A percentile compares a stretch with the other conserved stretches of the same genome.
Evolutionary conservation across 2,329 filamentous ascomycete genomes (phyloP).

Genomic region (Apiospora saccharicola): DNA sequence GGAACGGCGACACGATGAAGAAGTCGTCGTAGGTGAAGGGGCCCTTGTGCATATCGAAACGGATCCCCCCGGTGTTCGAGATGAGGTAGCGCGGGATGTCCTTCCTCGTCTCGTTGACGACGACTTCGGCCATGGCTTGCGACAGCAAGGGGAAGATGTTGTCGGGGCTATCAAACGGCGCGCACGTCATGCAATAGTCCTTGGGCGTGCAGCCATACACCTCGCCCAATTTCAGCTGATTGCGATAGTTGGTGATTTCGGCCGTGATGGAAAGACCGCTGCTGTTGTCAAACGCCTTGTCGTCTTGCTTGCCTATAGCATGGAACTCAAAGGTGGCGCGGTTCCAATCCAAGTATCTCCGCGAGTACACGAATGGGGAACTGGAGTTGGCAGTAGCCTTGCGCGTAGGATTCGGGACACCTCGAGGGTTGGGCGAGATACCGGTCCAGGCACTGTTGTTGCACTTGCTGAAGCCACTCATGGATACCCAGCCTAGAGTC

Average conservation of each 20-base stretch:
- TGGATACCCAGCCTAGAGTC: slow-evolving; percentile 92
- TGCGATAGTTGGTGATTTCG: slow-evolving; percentile 74
- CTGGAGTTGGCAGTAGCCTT: slow-evolving; percentile 44
- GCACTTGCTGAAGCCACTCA: slow-evolving; percentile 66
- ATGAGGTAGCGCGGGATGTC: slow-evolving; percentile 75
- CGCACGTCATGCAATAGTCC: slow-evolving; percentile 82
- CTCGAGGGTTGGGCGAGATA: slow-evolving; percentile 43
- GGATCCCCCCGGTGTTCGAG: slow-evolving; percentile 87
- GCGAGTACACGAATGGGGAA: slow-evolving; percentile 64
- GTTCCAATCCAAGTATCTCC: slow-evolving; percentile 94
- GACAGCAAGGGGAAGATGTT: slow-evolving; percentile 83
- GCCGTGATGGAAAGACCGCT: slow-evolving; percentile 75
- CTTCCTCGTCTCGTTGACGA: slow-evolving; percentile 64
- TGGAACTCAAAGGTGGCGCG: slow-evolving; percentile 85
- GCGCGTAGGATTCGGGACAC: slow-evolving; percentile 47
- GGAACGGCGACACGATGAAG: slow-evolving; percentile 88
- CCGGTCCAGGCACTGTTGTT: slow-evolving; percentile 54
- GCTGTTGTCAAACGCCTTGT: slow-evolving; percentile 76
- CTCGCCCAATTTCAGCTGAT: slow-evolving; percentile 74
- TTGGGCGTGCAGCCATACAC: slow-evolving; percentile 84
- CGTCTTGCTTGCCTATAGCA: slow-evolving; percentile 60
- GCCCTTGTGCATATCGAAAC: slow-evolving; percentile 95
- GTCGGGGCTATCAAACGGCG: slow-evolving; percentile 73
- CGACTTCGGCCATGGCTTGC: slow-evolving; percentile 72
- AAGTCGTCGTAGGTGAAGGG: slow-evolving; percentile 87